Evolutionary conservation across 1,284 basidiomycete species (phyloP), one percentile per base, ranked within the genome.

Genomic region (Tetrapyrgos nigripes): DNA sequence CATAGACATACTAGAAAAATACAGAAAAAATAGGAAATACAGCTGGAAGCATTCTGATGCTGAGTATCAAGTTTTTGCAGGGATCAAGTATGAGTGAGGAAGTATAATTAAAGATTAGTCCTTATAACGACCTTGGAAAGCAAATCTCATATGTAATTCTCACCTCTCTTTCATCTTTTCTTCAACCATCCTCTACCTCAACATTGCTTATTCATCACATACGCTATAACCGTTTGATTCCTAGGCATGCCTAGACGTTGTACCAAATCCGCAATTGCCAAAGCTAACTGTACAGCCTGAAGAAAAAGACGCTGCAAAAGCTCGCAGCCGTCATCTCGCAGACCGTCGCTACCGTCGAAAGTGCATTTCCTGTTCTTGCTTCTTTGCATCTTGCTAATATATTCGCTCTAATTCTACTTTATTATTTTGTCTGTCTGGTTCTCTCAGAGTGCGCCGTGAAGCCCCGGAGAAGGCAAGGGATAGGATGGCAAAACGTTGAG

Each of bases 401-500:
- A n/a, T n/a, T n/a, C n/a, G n/a, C n/a, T 33, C 31, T 33, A 8
- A 33, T 33, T 8, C 8, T 33, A 33, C 14, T 33, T 14, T 33
- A 33, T 8, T 33, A 33, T 14, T 33, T 33, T 33, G n/a, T n/a
- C n/a, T n/a, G n/a, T n/a, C n/a, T n/a, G n/a, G n/a, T 33, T 33
- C 8, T 8, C 31, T 8, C 26, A 52, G 50, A 33, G 10, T 47
- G 14, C 19, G 26, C n/a, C 45, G 33, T 37, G 33, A 52, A 21
- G 33, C 29, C 5, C 31, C 50, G 11, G 50, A 53, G 23, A 53
- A 53, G 26, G 51, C 17, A n/a, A 19, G 24, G n/a, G 51, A 53
- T 11, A 9, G 37, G 17, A 52, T 52, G 28, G 51, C 51, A 9
- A 53, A 43, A 23, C 29, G 27, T 26, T 14, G 35, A 4, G 23